A percentile compares a stretch with the other conserved stretches of the same genome.
Conservation (phyloP, 2,329 filamentous ascomycete species). For the Aspergillus piperis region DNA sequence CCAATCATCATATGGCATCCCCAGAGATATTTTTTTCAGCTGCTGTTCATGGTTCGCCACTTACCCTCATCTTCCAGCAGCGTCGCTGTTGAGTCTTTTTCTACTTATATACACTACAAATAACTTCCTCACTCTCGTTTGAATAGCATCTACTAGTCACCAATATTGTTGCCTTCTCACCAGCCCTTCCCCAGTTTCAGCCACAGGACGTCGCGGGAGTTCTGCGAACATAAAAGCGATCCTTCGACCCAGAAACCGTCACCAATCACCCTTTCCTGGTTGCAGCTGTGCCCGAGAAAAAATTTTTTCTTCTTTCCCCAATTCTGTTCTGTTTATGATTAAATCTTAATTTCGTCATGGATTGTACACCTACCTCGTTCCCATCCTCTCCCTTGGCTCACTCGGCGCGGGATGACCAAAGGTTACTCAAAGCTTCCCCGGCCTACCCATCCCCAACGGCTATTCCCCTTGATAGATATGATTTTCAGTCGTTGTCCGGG, state of each 20-base stretch:
- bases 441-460: conserved; percentile 27
- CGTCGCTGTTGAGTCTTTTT: conserved; percentile 25
- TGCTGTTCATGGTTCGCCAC: conserved; percentile 30
- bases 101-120: conserved; percentile 29
- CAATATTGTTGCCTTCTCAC: not conserved
- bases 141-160: not conserved
- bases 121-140: conserved; percentile 11
- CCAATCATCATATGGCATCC: conserved; percentile 31
- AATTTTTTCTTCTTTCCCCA: not conserved
- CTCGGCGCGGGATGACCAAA: conserved; percentile 14
- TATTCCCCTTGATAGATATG: conserved; percentile 18
- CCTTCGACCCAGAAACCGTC: not conserved
- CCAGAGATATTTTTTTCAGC: conserved; percentile 28
- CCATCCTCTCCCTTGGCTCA: conserved; percentile 18
- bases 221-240: not conserved
- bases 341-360: conserved; percentile 18
- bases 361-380: conserved; percentile 27
- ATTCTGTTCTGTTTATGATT: not conserved
- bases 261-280: not conserved
- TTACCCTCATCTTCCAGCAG: conserved; percentile 22
- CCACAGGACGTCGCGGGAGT: not conserved
- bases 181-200: not conserved
- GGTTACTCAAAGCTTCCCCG: conserved; percentile 20
- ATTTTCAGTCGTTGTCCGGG: conserved; percentile 25
- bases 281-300: not conserved